Conservation (phyloP, 768 basidiomycete genomes). For the Tylopilus sp. region DNA sequence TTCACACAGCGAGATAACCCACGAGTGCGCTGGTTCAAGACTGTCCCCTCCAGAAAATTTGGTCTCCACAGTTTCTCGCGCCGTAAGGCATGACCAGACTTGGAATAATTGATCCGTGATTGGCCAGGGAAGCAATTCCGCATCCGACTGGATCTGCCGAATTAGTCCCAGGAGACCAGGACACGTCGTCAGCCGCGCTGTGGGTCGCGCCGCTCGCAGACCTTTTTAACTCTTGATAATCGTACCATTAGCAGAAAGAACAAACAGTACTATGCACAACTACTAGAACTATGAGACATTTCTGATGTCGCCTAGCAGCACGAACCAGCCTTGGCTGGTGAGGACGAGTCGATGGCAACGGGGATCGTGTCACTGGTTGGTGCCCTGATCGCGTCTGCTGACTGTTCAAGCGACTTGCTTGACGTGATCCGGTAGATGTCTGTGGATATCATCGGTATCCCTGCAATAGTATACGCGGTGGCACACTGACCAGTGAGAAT, state of each 20-base stretch:
- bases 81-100: constrained; percentile 61
- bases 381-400: constrained; percentile 72
- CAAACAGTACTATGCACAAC: constrained; percentile 25
- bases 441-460: constrained; percentile 29
- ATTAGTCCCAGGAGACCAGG: constrained; percentile 93
- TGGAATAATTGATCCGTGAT: constrained; percentile 85
- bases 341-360: constrained; percentile 65
- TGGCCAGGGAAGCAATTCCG: constrained; percentile 92
- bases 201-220: constrained; percentile 73
- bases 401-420: constrained; percentile 89
- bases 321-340: constrained; percentile 49
- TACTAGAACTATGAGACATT: constrained; percentile 7
- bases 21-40: constrained; percentile 90
- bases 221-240: constrained; percentile 42
- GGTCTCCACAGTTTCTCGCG: constrained; percentile 66
- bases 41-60: constrained; percentile 95
- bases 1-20: constrained; percentile 52
- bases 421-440: constrained; percentile 99
- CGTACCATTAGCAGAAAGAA: constrained; percentile 26
- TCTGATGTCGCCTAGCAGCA: constrained; percentile 50
- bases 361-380: constrained; percentile 81
- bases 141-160: constrained; percentile 84
- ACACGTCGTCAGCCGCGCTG: constrained; percentile 81
- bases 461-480: neutral
- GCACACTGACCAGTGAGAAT: constrained; percentile 77